phyloP scores from a whole-genome alignment of 2,329 filamentous ascomycete genomes.

The Pseudocercospora fijiensis region DNA sequence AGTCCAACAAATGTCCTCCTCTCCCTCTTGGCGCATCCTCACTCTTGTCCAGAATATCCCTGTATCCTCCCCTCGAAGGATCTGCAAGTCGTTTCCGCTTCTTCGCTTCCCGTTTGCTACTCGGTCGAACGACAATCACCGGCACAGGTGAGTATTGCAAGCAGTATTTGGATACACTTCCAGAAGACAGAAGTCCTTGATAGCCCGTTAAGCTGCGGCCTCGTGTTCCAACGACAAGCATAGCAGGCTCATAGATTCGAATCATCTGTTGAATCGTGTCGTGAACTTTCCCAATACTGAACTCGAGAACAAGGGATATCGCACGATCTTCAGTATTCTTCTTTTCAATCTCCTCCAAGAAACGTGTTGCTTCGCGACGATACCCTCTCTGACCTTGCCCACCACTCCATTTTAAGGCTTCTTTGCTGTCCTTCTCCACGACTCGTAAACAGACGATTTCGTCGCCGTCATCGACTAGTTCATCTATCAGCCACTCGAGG shows the following conservation, averaged over 20 bases:
- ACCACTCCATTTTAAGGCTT: conserved; percentile 47
- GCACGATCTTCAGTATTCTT: conserved; percentile 82
- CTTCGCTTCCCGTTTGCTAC: conserved; percentile 84
- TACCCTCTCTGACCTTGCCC: conserved; percentile 58
- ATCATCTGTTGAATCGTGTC: conserved; percentile 91
- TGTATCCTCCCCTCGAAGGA: conserved; percentile 71
- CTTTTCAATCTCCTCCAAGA: conserved; percentile 73
- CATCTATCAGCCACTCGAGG: conserved; percentile 86
- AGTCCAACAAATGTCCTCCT: conserved; percentile 55
- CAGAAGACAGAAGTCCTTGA: conserved; percentile 74
- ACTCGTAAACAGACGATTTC: conserved; percentile 89
- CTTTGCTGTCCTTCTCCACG: conserved; percentile 76
- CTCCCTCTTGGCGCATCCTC: conserved; percentile 42
- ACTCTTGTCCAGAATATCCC: conserved; percentile 70
- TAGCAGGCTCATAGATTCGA: conserved; percentile 84
- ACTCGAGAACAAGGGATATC: conserved; percentile 81
- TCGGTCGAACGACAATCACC: conserved; percentile 86
- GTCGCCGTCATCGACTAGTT: conserved; percentile 89
- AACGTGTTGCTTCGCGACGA: conserved; percentile 68
- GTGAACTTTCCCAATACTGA: conserved; percentile 84
- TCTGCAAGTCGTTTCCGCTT: conserved; percentile 81
- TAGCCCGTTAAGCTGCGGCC: conserved; percentile 82
- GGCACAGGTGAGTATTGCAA: conserved; percentile 90
- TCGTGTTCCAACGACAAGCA: conserved; percentile 85
- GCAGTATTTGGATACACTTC: conserved; percentile 91